Evolutionary conservation across 345 rosid species (phyloP).

Genomic region (Kandelia obovata): DNA sequence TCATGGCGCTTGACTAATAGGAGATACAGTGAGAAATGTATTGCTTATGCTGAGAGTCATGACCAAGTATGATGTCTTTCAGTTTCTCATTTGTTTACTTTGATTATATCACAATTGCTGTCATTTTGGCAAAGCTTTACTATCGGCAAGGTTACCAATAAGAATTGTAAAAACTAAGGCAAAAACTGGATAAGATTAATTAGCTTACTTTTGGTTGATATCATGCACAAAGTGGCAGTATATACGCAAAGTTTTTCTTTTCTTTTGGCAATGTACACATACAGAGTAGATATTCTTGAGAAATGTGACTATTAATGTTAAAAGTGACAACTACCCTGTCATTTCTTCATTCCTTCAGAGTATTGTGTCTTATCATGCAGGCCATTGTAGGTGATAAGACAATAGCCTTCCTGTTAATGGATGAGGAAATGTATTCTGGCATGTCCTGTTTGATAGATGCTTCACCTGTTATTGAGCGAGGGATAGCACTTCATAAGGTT

Average conservation of each 20-base stretch:
- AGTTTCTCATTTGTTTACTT: conserved; percentile 13
- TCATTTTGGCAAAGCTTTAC: background rate
- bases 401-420: conserved; percentile 65
- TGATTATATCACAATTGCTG: background rate
- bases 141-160: background rate
- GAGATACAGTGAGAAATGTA: conserved; percentile 68
- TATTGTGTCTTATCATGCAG: conserved; percentile 33
- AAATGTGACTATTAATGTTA: background rate
- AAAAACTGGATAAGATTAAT: background rate
- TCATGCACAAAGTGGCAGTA: no score
- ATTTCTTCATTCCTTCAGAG: conserved; percentile 13
- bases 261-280: no score
- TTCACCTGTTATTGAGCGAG: conserved; percentile 56
- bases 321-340: background rate
- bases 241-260: no score
- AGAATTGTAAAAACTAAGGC: background rate
- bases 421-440: conserved; percentile 66
- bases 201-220: background rate
- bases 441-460: conserved; percentile 64
- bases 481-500: conserved; percentile 77
- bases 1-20: conserved; percentile 60
- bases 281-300: background rate
- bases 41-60: conserved; percentile 82
- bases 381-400: conserved; percentile 83
- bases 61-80: conserved; percentile 51